Conservation (phyloP, 768 basidiomycete genomes). For the Tephrocybe sp. region DNA sequence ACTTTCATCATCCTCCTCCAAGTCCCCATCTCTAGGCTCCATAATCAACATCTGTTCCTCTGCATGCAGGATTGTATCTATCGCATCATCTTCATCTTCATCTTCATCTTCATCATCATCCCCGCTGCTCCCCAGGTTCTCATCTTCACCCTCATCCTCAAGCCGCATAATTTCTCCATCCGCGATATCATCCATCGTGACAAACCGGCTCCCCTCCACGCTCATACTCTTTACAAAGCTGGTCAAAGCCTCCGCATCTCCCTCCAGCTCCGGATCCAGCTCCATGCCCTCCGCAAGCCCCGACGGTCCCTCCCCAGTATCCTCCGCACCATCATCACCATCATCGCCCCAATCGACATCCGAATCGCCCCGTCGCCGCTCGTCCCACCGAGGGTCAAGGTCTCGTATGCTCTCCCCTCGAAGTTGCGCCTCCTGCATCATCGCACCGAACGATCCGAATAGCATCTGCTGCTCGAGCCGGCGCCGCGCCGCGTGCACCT, state of each 20-base stretch:
- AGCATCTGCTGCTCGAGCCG: slow-evolving; percentile 24
- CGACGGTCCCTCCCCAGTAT: slow-evolving; percentile 29
- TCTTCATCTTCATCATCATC: slow-evolving; percentile 30
- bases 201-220: slow-evolving; percentile 26
- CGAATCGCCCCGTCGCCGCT: slow-evolving; percentile 43
- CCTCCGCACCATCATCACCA: slow-evolving; percentile 54
- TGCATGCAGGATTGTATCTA: slow-evolving; percentile 38
- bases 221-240: slow-evolving; percentile 28
- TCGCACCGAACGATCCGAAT: slow-evolving; percentile 56
- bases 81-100: slow-evolving; percentile 30
- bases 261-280: slow-evolving; percentile 57
- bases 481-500: slow-evolving; percentile 22
- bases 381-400: slow-evolving; percentile 36
- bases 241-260: slow-evolving; percentile 49
- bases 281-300: slow-evolving; percentile 60
- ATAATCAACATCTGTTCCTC: slow-evolving; percentile 50
- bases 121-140: slow-evolving; percentile 41
- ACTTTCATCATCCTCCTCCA: slow-evolving; percentile 32
- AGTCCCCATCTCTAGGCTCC: slow-evolving; percentile 26
- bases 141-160: slow-evolving; percentile 46
- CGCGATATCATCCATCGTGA: slow-evolving; percentile 69
- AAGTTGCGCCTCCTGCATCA: slow-evolving; percentile 53
- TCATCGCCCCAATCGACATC: slow-evolving; percentile 57
- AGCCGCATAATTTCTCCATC: slow-evolving; percentile 60
- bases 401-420: slow-evolving; percentile 35